Evolutionary conservation across 129 eudicot genomes (phyloP).

Genomic region (Silybum marianum): DNA sequence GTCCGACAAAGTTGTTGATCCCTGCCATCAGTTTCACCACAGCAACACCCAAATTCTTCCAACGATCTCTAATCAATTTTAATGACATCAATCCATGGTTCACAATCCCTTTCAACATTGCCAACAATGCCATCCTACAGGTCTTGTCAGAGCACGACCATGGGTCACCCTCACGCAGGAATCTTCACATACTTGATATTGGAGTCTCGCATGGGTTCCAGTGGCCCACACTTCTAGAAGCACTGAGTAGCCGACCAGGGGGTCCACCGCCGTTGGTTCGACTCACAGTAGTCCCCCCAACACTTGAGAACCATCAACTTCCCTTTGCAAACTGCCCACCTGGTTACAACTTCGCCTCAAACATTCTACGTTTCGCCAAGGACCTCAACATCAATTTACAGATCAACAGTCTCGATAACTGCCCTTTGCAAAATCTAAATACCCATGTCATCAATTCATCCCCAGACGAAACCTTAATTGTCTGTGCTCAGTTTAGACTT

Average conservation of each 20-base stretch:
- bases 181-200: constrained; percentile 75
- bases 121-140: constrained; percentile 75
- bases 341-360: constrained; percentile 53
- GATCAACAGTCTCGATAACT: constrained; percentile 60
- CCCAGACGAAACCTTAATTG: constrained; percentile 61
- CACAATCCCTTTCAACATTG: constrained; percentile 81
- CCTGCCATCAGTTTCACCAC: constrained; percentile 46
- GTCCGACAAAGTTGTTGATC: constrained; percentile 20
- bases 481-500: constrained; percentile 74
- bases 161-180: constrained; percentile 3
- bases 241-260: constrained; percentile 60
- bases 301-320: constrained; percentile 34
- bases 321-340: constrained; percentile 66
- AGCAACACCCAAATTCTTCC: constrained; percentile 57
- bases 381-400: constrained; percentile 60
- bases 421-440: constrained; percentile 48
- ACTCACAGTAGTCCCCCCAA: constrained; percentile 59
- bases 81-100: constrained; percentile 85
- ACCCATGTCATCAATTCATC: constrained; percentile 50
- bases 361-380: constrained; percentile 60
- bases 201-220: constrained; percentile 88
- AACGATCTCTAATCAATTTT: constrained; percentile 58
- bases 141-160: constrained; percentile 53
- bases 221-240: constrained; percentile 86
- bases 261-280: constrained; percentile 87